Evolutionary conservation across 192 early-diverging fungal genomes (phyloP).

Genomic region (Obelidium mucronatum): DNA sequence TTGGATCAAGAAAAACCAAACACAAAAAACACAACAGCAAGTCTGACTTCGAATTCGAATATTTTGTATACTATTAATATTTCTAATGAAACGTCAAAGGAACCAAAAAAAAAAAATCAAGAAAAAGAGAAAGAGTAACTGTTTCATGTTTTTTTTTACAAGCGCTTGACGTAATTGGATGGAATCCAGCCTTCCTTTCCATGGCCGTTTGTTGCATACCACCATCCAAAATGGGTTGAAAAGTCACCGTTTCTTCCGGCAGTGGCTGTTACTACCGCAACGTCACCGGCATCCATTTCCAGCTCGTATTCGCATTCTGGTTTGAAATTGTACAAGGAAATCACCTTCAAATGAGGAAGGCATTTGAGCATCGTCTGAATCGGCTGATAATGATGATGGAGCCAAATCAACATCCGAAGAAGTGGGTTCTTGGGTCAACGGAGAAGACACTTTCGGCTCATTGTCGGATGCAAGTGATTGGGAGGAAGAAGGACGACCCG

Average conservation of each 20-base stretch:
- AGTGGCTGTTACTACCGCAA: slow-evolving; percentile 16
- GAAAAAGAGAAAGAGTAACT: no score
- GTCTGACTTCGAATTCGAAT: no score
- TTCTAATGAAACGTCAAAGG: no score
- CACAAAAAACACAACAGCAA: no score
- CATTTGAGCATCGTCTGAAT: neutral
- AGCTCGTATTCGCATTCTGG: slow-evolving; percentile 51
- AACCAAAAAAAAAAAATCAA: no score
- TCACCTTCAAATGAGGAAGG: slow-evolving; percentile 40
- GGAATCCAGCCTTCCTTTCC: slow-evolving; percentile 48
- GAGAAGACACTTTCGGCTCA: neutral
- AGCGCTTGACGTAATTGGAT: slow-evolving; percentile 23
- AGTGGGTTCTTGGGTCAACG: neutral
- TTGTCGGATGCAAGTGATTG: neutral
- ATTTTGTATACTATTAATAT: no score
- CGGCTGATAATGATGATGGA: no score
- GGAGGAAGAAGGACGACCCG: neutral
- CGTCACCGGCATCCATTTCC: slow-evolving; percentile 41
- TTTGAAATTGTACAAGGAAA: slow-evolving; percentile 52
- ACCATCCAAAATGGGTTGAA: slow-evolving; percentile 47
- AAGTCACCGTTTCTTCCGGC: slow-evolving; percentile 37
- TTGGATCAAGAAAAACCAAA: no score
- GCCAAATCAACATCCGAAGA: no score
- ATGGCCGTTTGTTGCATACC: slow-evolving; percentile 18
- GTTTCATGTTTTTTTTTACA: neutral